Evolutionary conservation across 2,329 filamentous ascomycete genomes (phyloP), one percentile per base, ranked within the genome.

Genomic region (Penicillium sp.): DNA sequence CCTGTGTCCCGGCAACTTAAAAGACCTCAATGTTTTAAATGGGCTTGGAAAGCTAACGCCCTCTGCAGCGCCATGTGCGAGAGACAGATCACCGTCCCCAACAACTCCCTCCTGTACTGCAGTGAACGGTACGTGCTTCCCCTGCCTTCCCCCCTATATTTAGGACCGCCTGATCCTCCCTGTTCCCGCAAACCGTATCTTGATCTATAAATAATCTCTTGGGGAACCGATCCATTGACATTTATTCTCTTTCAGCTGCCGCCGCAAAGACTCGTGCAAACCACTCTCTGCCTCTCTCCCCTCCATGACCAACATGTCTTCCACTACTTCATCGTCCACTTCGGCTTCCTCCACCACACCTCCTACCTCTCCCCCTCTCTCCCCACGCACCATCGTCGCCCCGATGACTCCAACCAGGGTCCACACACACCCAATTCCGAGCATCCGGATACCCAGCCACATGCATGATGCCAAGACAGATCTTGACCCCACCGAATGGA

Each of bases 1-100:
- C 20, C 15, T 25, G 31, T 31, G 17, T 13, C 25, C 21, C 15
- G 11, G 11, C 4, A 4, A 7, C 20, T 20, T 33, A 4, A 20
- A 20, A 33, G n/a, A n/a, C 27, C 20, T 14, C 13, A 30, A 18
- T 25, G 19, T 31, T 34, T 33, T 23, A 43, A 40, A 43, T 39
- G 35, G n/a, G n/a, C n/a, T n/a, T 47, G 36, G 34, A 28, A 44
- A 48, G 50, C 58, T 63, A 50, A 65, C 54, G 29, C 41, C 46
- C 38, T 41, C 48, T 33, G 20, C 56, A 83, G 79, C 64, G 75
- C 79, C 48, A 80, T 76, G 57, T 83, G 80, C 62, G 80, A 83
- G 61, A 80, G 75, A 60, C 79, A 83, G 65, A 83, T 83, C 54
- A 74, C 78, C 37, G 73, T 76, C 20, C 80, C 80, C 11, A 75